Conservation (phyloP, 192 early-diverging fungal species). For the Allomyces macrogynus region DNA sequence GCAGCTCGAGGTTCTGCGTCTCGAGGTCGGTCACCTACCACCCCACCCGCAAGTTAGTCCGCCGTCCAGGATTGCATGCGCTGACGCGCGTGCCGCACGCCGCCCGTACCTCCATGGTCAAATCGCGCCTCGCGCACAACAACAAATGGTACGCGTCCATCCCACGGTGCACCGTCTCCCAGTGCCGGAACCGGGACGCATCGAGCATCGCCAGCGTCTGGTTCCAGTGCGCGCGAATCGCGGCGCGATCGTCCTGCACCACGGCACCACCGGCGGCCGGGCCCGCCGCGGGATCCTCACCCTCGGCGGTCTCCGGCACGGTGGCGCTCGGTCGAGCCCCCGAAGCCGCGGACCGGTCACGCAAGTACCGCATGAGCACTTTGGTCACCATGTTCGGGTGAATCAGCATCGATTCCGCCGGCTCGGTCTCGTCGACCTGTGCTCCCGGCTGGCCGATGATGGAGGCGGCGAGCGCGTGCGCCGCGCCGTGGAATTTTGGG, state of each 20-base stretch:
- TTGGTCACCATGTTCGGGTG: conserved; percentile 25
- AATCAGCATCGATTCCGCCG: conserved; percentile 9
- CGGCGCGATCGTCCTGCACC: neutral
- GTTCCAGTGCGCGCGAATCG: neutral
- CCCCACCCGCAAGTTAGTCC: too few species aligned
- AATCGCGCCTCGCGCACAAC: conserved; percentile 16
- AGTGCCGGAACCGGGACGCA: neutral
- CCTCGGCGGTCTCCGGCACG: neutral
- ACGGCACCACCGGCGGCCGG: neutral
- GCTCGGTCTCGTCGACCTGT: neutral
- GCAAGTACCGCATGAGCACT: conserved; percentile 19
- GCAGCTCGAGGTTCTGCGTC: conserved; percentile 30
- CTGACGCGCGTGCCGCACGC: too few species aligned
- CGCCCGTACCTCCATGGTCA: conserved; percentile 13
- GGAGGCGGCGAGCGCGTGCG: neutral
- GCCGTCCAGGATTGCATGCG: too few species aligned
- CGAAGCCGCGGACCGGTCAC: conserved; percentile 5
- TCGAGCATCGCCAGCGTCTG: neutral
- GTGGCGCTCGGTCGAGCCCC: too few species aligned
- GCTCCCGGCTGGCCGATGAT: conserved; percentile 5
- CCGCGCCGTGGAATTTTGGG: neutral
- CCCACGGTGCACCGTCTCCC: conserved; percentile 18
- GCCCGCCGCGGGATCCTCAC: neutral
- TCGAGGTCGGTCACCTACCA: conserved; percentile 12
- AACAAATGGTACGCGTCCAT: conserved; percentile 30